Conservation (phyloP, 257 asterid genomes). For the Nicotiana attenuata region DNA sequence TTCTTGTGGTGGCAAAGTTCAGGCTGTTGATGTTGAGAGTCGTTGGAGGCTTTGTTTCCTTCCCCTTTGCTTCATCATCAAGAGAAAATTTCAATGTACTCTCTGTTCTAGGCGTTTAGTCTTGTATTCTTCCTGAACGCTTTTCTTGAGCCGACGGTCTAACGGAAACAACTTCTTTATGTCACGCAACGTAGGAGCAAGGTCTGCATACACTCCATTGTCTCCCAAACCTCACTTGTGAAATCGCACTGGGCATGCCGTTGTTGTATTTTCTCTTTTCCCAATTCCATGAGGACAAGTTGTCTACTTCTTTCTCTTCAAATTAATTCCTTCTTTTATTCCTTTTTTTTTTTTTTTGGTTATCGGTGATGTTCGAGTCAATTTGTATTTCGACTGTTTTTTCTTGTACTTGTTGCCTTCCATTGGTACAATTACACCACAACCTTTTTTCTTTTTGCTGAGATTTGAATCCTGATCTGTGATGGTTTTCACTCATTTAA, state of each 20-base stretch:
- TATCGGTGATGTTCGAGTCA: background rate
- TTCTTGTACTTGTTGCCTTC: background rate
- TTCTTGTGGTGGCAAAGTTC: slow-evolving; percentile 57
- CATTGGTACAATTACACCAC: background rate
- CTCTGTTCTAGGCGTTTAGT: slow-evolving; percentile 48
- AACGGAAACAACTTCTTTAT: too few relatives aligned
- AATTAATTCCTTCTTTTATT: background rate
- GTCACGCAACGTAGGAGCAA: fast-evolving
- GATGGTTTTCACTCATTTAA: background rate
- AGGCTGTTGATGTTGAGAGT: slow-evolving; percentile 42
- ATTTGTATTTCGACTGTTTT: background rate
- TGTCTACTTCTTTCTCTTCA: background rate
- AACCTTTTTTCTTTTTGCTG: background rate
- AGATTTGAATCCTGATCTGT: background rate
- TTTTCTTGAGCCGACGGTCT: too few relatives aligned
- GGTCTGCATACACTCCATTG: fast-evolving
- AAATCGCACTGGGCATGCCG: too few relatives aligned
- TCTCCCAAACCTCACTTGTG: too few relatives aligned
- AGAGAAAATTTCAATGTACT: slow-evolving; percentile 50
- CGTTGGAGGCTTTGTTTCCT: slow-evolving; percentile 36
- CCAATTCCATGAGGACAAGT: background rate
- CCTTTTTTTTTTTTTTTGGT: too few relatives aligned
- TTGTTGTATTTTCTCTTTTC: background rate
- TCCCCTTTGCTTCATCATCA: slow-evolving; percentile 46
- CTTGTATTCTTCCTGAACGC: slow-evolving; percentile 23